Evolutionary conservation across 352 stramenopile species (phyloP).

Genomic region (Thalassiosira delicatula): DNA sequence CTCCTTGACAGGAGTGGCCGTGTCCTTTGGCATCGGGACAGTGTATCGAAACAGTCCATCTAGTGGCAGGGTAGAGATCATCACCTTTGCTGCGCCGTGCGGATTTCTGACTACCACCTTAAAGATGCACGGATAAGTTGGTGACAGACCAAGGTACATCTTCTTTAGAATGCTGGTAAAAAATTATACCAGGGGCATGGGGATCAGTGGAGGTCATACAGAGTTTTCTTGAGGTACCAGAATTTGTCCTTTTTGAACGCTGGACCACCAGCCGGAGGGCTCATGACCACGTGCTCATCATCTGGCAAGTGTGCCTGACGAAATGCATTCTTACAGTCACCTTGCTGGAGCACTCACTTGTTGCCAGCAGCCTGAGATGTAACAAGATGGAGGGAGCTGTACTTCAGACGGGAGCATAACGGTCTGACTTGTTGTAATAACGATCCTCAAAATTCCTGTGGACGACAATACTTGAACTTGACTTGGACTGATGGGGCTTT

Average conservation of each 20-base stretch:
- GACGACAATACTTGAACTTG: neutral
- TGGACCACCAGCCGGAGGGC: neutral
- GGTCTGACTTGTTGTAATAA: neutral
- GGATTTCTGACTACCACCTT: no score
- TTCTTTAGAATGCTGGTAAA: neutral
- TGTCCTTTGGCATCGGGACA: no score
- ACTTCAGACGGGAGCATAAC: neutral
- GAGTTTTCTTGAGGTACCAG: neutral
- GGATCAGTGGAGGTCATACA: neutral
- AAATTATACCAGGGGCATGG: neutral
- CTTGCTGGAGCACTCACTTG: neutral
- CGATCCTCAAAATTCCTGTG: neutral
- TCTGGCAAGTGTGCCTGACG: neutral
- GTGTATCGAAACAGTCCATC: no score
- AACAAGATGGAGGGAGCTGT: neutral
- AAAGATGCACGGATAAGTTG: no score
- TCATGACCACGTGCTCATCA: neutral
- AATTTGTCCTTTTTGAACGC: neutral
- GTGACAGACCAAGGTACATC: no score
- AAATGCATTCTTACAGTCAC: slow-evolving; percentile 6
- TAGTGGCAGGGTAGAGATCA: no score
- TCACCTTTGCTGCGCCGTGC: no score
- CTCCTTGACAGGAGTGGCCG: no score
- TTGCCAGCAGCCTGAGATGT: neutral
- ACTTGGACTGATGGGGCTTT: neutral